Base-by-base conservation (phyloP, 805 yeast genomes). In the Candida piceae region DNA sequence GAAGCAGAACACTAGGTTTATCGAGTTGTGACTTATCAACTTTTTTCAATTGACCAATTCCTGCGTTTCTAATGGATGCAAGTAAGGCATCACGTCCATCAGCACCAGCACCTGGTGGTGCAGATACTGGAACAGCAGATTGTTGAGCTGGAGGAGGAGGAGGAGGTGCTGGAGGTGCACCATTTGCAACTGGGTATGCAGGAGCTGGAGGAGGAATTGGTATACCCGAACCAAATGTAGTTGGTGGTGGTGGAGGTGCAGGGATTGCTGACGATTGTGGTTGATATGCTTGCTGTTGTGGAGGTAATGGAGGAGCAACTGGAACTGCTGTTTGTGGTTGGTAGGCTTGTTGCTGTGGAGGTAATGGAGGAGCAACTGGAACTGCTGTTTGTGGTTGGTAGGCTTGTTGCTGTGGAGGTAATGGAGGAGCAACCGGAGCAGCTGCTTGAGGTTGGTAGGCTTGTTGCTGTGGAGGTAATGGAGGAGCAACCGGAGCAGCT, bases 21-120 rank as follows among this genome's bases (percentile, higher is more conserved):
- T 89, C 96, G 28, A 87, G 64, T 50, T 83, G 88, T 0, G 86
- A 61, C 60, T 88, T 90, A 58, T 90, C 97, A 2, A 83, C 82
- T 55, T 80, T 86, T 45, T 70, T 76, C 47, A 90, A 70, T 5
- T 76, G 52, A 0, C 82, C 80, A 4, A 89, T 26, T 25, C 90
- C 89, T 0, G 96, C 80, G 26, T 80, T 76, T 49, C 96, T 71
- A 48, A 90, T 90, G 1, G 97, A 86, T 0, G 94, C 84, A 41
- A 90, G 66, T 29, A 90, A 68, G 0, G 95, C 95, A 57, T 84
- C 95, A 49, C 95, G 68, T 0, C 80, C 80, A 2, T 66, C 62
- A 46, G 72, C 88, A 64, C 77, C 37, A 44, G 53, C 38, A 52
- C 22, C 22, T 7, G 69, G 44, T 35, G 62, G 8, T 70, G 64